Conservation (phyloP, 2,329 filamentous ascomycete species). For the Magnaporthiopsis incrustans region DNA sequence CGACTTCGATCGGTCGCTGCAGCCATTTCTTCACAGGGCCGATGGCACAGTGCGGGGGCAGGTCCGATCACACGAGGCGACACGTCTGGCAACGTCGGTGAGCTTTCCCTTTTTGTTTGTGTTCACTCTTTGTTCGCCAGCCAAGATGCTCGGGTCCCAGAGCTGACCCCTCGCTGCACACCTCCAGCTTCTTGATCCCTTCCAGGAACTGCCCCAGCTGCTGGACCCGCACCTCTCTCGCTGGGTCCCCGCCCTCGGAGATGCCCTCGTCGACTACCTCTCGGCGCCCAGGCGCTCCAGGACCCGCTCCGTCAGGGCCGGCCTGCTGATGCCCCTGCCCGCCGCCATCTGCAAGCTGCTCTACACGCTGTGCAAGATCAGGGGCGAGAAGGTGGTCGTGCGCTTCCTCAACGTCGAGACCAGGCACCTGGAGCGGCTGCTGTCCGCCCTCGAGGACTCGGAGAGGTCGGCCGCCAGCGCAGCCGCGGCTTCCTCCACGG, state of each 20-base stretch:
- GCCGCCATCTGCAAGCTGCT: conserved; percentile 70
- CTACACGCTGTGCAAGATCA: conserved; percentile 89
- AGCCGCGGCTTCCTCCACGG: not conserved
- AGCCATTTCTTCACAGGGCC: conserved; percentile 42
- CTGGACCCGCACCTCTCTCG: conserved; percentile 74
- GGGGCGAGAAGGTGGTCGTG: conserved; percentile 86
- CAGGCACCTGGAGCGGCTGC: conserved; percentile 70
- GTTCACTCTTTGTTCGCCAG: not conserved
- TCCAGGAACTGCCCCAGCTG: conserved; percentile 91
- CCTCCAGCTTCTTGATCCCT: conserved; percentile 62
- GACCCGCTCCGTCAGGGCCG: conserved; percentile 18
- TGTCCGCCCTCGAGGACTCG: conserved; percentile 62
- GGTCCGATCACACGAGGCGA: conserved; percentile 42
- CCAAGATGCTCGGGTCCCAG: too few species aligned
- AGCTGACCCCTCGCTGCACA: not conserved
- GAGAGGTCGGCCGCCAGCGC: conserved; percentile 22
- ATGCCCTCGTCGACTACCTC: conserved; percentile 66
- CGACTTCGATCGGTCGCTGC: conserved; percentile 48
- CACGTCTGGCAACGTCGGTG: conserved; percentile 39
- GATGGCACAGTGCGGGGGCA: conserved; percentile 24
- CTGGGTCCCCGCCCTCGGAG: conserved; percentile 66
- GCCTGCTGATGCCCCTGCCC: conserved; percentile 48
- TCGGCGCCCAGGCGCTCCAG: conserved; percentile 24
- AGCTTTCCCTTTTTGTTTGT: not conserved
- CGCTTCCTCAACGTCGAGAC: conserved; percentile 89